Conservation (phyloP, 2,329 filamentous ascomycete genomes). For the Microdochium trichocladiopsis region DNA sequence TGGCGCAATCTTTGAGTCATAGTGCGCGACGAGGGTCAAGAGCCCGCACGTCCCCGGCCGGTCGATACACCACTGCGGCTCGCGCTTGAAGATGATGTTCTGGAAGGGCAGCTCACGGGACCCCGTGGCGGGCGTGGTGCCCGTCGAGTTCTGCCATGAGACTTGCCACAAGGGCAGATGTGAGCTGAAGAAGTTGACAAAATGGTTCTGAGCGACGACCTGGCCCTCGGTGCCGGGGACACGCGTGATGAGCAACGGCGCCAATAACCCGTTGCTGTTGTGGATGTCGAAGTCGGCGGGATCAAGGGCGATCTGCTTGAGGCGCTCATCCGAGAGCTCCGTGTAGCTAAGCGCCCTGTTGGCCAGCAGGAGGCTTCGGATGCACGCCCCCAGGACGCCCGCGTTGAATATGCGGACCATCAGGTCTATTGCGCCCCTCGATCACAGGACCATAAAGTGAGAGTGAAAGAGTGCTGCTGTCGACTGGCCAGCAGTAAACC, state of each 20-base stretch:
- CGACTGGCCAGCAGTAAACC: no score
- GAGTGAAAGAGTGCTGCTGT: neutral
- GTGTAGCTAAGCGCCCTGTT: constrained; percentile 22
- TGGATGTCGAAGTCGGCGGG: constrained; percentile 63
- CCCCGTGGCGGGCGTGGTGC: constrained; percentile 58
- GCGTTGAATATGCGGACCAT: neutral
- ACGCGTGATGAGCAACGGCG: constrained; percentile 67
- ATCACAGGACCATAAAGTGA: neutral
- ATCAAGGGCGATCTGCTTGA: constrained; percentile 55
- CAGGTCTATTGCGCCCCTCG: no score
- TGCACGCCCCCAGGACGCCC: neutral
- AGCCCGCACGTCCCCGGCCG: constrained; percentile 60
- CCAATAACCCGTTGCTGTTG: constrained; percentile 54
- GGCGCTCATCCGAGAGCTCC: constrained; percentile 56
- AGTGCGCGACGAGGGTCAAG: constrained; percentile 76
- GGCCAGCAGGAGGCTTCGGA: constrained; percentile 11
- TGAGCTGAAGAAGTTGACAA: constrained; percentile 61
- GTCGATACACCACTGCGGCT: constrained; percentile 61
- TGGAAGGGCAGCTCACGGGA: constrained; percentile 61
- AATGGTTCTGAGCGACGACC: constrained; percentile 59
- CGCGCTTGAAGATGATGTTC: constrained; percentile 70
- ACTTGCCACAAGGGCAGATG: constrained; percentile 65
- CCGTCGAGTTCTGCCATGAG: constrained; percentile 68
- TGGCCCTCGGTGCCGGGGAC: constrained; percentile 69
- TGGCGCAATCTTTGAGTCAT: constrained; percentile 69